Percentiles rank a stretch among this genome's conserved stretches.
These are phyloP conservation scores for Mycogone perniciosa DNA, from an alignment of 2,329 filamentous ascomycete genomes.

Conservation along the genomic window DNA sequence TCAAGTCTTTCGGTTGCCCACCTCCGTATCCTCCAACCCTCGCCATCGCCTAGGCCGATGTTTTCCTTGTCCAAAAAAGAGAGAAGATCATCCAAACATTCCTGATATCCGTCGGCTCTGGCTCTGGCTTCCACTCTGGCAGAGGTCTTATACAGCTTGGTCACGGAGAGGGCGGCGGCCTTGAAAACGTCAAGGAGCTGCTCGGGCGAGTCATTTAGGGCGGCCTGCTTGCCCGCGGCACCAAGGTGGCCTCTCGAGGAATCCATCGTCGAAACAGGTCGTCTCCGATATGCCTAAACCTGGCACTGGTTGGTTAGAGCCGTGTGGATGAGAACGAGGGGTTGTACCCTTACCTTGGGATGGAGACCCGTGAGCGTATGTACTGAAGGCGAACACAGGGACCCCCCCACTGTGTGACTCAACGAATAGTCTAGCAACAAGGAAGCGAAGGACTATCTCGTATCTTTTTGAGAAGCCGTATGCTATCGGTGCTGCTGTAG, in stretches of 20 bases:
- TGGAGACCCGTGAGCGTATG: not conserved
- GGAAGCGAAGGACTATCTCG: not conserved
- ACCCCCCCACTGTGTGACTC: not conserved
- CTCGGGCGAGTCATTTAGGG: constrained; percentile 42
- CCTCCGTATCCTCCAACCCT: constrained; percentile 57
- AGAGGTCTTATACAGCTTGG: constrained; percentile 92
- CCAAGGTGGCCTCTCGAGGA: constrained; percentile 12
- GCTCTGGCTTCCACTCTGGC: constrained; percentile 70
- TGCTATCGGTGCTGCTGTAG: no score
- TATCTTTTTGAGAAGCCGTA: not conserved
- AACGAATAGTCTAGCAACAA: constrained; percentile 3
- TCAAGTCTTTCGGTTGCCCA: constrained; percentile 67
- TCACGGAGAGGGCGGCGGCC: constrained; percentile 85
- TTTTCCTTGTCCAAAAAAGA: constrained; percentile 76
- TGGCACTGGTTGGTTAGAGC: constrained; percentile 1
- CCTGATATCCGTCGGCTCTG: constrained; percentile 79
- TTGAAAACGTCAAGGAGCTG: constrained; percentile 84
- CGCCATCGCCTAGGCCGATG: constrained; percentile 71
- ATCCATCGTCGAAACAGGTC: constrained; percentile 8
- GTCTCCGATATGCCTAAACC: not conserved
- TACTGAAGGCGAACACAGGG: not conserved
- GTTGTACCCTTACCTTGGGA: constrained; percentile 7
- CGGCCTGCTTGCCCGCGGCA: constrained; percentile 24
- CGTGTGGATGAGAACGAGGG: constrained; percentile 4
- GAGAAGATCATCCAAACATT: constrained; percentile 87